A percentile compares a stretch with the other conserved stretches of the same genome.
These are phyloP conservation scores for Phaeophleospora eucalypticola DNA, from an alignment of 2,329 filamentous ascomycete genomes.

Conservation along the genomic window DNA sequence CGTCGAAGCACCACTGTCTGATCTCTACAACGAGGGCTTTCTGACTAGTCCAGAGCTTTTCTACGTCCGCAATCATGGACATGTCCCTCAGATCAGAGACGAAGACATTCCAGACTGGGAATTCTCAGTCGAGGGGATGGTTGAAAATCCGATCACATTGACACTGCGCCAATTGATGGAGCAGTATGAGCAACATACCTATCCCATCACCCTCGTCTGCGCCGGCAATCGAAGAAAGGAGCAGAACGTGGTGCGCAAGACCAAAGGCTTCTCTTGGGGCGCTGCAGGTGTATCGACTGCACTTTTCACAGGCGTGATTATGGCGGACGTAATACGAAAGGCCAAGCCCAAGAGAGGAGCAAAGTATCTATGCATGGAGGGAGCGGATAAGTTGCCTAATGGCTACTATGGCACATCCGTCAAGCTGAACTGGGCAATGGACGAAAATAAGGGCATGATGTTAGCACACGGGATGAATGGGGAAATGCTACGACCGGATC, in stretches of 20 bases:
- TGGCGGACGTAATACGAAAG: constrained; percentile 65
- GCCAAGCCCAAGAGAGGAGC: constrained; percentile 67
- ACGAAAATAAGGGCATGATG: constrained; percentile 78
- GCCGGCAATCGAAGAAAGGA: constrained; percentile 90
- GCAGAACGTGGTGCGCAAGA: constrained; percentile 85
- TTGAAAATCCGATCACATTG: constrained; percentile 69
- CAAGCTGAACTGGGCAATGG: constrained; percentile 83
- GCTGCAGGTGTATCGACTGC: constrained; percentile 82
- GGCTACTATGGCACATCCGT: constrained; percentile 84
- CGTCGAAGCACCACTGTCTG: constrained; percentile 75
- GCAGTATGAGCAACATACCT: constrained; percentile 76
- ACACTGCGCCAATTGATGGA: constrained; percentile 67
- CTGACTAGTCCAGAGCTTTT: constrained; percentile 83
- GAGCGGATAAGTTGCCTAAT: constrained; percentile 80
- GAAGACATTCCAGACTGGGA: constrained; percentile 73
- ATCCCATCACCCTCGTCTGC: constrained; percentile 84
- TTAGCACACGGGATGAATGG: constrained; percentile 90
- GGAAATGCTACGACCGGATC: constrained; percentile 72
- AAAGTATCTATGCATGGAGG: constrained; percentile 85
- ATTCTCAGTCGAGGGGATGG: constrained; percentile 79
- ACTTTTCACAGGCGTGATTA: constrained; percentile 76
- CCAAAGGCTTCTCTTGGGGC: constrained; percentile 93
- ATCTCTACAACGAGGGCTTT: constrained; percentile 76
- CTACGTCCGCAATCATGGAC: constrained; percentile 87
- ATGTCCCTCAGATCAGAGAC: constrained; percentile 71